Base-by-base conservation (phyloP, 768 basidiomycete species). In the Lactarius deliciosus region DNA sequence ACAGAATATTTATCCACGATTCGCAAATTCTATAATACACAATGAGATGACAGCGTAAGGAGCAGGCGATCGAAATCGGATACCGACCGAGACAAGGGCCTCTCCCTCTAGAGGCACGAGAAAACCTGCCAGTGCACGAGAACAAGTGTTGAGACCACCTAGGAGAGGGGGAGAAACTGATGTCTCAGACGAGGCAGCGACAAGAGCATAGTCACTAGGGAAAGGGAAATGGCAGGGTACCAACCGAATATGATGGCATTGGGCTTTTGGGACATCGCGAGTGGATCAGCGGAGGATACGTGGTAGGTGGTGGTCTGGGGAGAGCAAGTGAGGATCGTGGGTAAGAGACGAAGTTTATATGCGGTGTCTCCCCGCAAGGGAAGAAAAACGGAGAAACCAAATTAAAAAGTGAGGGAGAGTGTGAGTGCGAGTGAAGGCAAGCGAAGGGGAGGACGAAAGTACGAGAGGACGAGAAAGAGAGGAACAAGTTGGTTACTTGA, bases 81-180 rank as follows among this genome's bases (percentile, higher is more conserved):
- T 28, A 77, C 88, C 61, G 75, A 93, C 92, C 60, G 88, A 86
- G 61, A 92, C 92, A 30, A 91, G 80, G 32, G 86, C 77, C 66
- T 87, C 86, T 43, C 87, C 90, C 40, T 87, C 79, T 8, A 84
- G 72, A 2, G 91, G 90, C 43, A 91, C 85, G 16, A 94, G 83
- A 47, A 82, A 77, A 60, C 82, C 79, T 43, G 89, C 88, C 61
- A 94, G 83, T 58, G 87, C 81, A 60, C 92, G 84, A 10, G 92
- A 86, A 74, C 81, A 89, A 62, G 89, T 91, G 78, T 92, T 92
- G 70, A 93, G 77, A 61, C 92, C 92, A 69, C 92, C 92, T 94
- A 70, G 16, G 61, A 28, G 7, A 50, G 41, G 15, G 56, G 66
- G 59, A 57, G 57, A 65, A 60, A 50, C 22, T n/a, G 7, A 15